A percentile compares a stretch with the other conserved stretches of the same genome.
These are phyloP conservation scores for Rhodotorula sp. DNA, from an alignment of 1,284 basidiomycete genomes.

Conservation along the genomic window DNA sequence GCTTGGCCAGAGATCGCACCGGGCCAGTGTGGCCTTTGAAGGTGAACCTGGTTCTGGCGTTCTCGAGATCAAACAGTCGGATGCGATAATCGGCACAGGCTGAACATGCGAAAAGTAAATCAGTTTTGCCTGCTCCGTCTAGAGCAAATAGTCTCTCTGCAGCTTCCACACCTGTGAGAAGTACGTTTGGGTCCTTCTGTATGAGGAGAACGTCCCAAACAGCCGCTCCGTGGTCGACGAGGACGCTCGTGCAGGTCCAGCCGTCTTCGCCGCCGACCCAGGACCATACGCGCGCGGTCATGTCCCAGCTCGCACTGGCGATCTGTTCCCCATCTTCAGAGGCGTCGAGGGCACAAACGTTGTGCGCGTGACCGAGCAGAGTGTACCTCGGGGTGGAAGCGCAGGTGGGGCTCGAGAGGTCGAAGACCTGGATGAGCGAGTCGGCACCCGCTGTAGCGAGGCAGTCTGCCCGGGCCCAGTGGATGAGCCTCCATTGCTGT, in stretches of 20 bases:
- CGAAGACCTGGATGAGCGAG: slow-evolving; percentile 63
- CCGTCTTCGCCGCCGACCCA: slow-evolving; percentile 47
- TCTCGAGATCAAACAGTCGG: slow-evolving; percentile 66
- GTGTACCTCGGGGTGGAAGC: slow-evolving; percentile 53
- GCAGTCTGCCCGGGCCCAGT: slow-evolving; percentile 59
- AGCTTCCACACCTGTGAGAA: slow-evolving; percentile 24
- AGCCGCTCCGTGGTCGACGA: slow-evolving; percentile 81
- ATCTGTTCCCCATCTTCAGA: slow-evolving; percentile 59
- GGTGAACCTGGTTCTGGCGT: slow-evolving; percentile 13
- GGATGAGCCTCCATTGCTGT: neutral
- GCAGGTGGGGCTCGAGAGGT: slow-evolving; percentile 41
- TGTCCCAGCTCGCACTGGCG: slow-evolving; percentile 95
- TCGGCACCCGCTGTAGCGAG: slow-evolving; percentile 80
- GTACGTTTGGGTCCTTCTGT: slow-evolving; percentile 59
- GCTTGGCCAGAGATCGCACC: slow-evolving; percentile 74
- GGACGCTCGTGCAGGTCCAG: slow-evolving; percentile 62
- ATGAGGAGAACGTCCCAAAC: slow-evolving; percentile 90
- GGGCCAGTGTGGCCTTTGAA: slow-evolving; percentile 88
- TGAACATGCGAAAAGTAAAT: slow-evolving; percentile 45
- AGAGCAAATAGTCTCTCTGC: neutral
- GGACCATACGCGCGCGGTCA: slow-evolving; percentile 86
- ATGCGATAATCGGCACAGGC: slow-evolving; percentile 94
- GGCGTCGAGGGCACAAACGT: slow-evolving; percentile 83
- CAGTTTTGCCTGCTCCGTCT: neutral
- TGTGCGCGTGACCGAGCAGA: slow-evolving; percentile 73